Conservation (phyloP, 129 eudicot genomes). For the Saposhnikovia divaricata region DNA sequence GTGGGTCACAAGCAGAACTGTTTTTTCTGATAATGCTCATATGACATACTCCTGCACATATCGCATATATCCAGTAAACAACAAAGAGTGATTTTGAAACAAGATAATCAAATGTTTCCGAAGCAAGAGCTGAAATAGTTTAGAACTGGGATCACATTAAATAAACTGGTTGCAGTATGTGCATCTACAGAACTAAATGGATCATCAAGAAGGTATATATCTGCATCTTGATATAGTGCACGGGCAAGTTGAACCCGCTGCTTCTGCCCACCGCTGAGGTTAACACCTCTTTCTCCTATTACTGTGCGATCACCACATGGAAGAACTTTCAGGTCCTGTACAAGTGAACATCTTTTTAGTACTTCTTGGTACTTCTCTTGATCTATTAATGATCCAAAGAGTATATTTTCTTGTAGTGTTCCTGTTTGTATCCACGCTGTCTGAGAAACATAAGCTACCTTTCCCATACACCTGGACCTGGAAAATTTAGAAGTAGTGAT, state of each 20-base stretch:
- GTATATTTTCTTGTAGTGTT: slow-evolving; percentile 52
- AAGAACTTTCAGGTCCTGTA: slow-evolving; percentile 55
- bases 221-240: slow-evolving; percentile 72
- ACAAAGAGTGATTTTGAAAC: neutral
- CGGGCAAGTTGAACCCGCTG: slow-evolving; percentile 86
- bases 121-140: neutral
- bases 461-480: slow-evolving; percentile 58
- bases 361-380: slow-evolving; percentile 39
- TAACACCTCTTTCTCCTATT: slow-evolving; percentile 84
- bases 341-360: slow-evolving; percentile 49
- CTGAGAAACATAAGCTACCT: slow-evolving; percentile 68
- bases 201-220: slow-evolving; percentile 72
- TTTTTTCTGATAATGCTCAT: slow-evolving; percentile 53
- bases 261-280: slow-evolving; percentile 85
- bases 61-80: neutral
- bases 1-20: slow-evolving; percentile 74
- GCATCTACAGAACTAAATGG: slow-evolving; percentile 94
- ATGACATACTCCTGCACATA: slow-evolving; percentile 45
- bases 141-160: slow-evolving; percentile 36
- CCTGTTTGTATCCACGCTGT: slow-evolving; percentile 85
- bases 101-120: neutral
- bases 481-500: neutral
- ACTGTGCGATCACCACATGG: slow-evolving; percentile 58
- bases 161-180: slow-evolving; percentile 64
- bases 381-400: slow-evolving; percentile 59